Percentiles rank a stretch among this genome's conserved stretches.
These are phyloP conservation scores for Lasiosphaeris hirsuta DNA, from an alignment of 495 filamentous ascomycete genomes.

Conservation along the genomic window DNA sequence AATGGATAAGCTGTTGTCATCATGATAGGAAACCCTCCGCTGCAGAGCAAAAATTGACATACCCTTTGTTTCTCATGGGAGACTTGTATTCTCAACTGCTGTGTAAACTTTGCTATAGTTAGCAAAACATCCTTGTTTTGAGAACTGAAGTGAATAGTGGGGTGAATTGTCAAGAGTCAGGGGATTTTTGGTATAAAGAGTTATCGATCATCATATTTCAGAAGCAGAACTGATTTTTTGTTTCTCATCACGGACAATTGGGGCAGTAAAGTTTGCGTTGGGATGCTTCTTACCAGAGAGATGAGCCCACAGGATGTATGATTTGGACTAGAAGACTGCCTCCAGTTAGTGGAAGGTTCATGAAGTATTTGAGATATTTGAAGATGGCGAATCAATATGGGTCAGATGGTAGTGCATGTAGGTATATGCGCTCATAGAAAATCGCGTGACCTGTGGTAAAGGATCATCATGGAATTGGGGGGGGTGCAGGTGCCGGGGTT, in stretches of 20 bases:
- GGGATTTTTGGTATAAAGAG: conserved; percentile 71
- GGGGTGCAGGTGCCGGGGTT: background rate
- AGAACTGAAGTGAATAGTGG: conserved; percentile 6
- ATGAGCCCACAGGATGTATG: background rate
- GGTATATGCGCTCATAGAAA: conserved; percentile 83
- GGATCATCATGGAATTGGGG: conserved; percentile 52
- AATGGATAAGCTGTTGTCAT: conserved; percentile 99
- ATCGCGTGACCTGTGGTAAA: conserved; percentile 59
- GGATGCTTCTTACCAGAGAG: conserved; percentile 18
- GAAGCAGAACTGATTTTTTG: conserved; percentile 90
- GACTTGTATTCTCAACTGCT: background rate
- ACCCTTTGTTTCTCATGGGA: background rate
- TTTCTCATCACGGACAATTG: conserved; percentile 68
- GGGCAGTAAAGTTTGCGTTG: background rate
- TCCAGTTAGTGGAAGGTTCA: background rate
- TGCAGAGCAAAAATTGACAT: conserved; percentile 4
- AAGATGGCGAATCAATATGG: conserved; percentile 21
- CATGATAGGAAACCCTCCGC: conserved; percentile 45
- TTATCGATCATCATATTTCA: conserved; percentile 79
- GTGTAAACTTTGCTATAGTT: conserved; percentile 10
- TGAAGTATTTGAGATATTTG: background rate
- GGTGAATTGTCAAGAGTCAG: conserved; percentile 31
- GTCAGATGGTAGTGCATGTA: conserved; percentile 99
- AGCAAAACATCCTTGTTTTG: conserved; percentile 14
- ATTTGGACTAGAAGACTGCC: background rate